phyloP scores from a whole-genome alignment of 805 yeast species.

The Saturnispora mendoncae region DNA sequence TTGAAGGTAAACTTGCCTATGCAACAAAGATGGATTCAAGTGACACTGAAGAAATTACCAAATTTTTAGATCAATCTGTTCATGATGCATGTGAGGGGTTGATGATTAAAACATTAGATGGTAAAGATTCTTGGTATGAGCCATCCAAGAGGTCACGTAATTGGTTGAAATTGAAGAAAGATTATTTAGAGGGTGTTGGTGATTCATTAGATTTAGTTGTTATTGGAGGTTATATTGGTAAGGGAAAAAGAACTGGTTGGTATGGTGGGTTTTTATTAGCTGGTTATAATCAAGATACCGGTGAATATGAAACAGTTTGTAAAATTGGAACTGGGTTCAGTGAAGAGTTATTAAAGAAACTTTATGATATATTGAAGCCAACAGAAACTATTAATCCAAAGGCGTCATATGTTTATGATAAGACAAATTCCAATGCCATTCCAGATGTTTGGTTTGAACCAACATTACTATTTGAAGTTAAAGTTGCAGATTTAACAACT shows the following conservation, averaged over 20 bases:
- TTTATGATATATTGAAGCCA: constrained; percentile 56
- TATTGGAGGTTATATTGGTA: constrained; percentile 87
- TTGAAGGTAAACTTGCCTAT: constrained; percentile 71
- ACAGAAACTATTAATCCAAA: constrained; percentile 52
- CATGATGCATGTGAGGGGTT: constrained; percentile 90
- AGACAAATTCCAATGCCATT: constrained; percentile 48
- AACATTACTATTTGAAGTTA: constrained; percentile 69
- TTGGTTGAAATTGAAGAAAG: constrained; percentile 94
- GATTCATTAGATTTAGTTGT: constrained; percentile 92
- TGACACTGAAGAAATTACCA: constrained; percentile 66
- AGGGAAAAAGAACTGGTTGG: constrained; percentile 89
- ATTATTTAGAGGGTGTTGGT: constrained; percentile 90
- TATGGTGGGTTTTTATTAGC: constrained; percentile 94
- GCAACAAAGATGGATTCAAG: constrained; percentile 70
- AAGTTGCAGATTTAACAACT: constrained; percentile 83
- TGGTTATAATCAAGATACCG: constrained; percentile 82
- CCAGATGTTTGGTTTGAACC: constrained; percentile 98
- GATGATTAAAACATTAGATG: constrained; percentile 86
- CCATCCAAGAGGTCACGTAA: constrained; percentile 92
- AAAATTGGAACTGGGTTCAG: constrained; percentile 96
- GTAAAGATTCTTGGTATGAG: constrained; percentile 75
- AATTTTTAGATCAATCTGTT: constrained; percentile 80
- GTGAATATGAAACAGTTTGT: constrained; percentile 91
- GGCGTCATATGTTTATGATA: constrained; percentile 58
- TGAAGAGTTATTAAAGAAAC: constrained; percentile 63